Base-by-base conservation (phyloP, 1,139 yeast genomes). In the Yamadazyma dendronema region DNA sequence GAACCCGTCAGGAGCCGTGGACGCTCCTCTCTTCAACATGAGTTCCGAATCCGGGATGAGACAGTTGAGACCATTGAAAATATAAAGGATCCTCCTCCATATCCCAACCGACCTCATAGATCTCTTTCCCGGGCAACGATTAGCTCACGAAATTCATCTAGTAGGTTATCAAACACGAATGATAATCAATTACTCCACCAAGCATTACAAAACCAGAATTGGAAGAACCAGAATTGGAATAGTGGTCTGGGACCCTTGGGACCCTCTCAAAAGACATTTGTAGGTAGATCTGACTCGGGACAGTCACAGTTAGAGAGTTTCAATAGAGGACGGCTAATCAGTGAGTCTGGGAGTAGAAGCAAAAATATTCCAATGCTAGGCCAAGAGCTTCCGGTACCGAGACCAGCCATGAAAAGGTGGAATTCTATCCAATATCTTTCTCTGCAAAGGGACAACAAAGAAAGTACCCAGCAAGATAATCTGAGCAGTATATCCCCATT, bases 401-500 rank as follows among this genome's bases (percentile, higher is more conserved):
- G 59, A 12, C 61, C 60, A 1, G 39, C 37, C 4, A 35, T 53
- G 31, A 55, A 50, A 36, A 40, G 59, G 28, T 61, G 65, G 65
- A 57, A 52, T 34, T 52, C 60, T 2, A 44, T 49, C 14, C 50
- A 49, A 30, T 46, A 48, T 24, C 35, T 46, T 23, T 30, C 46
- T 8, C 13, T 25, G 23, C 42, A 41, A 12, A 29, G 28, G 13
- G 22, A 22, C 22, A 12, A 13, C 8, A 6, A 14, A 26, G 29
- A 26, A 13, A 13, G 14, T 10, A n/a, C 26, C 12, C 12, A n/a
- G n/a, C n/a, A 26, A 17, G 32, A 33, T 19, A 19, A 19, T 16
- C 36, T 33, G 2, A 37, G 30, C 17, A 55, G 60, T 34, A 38
- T 60, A 1, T 59, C 65, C 2, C 67, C 69, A 2, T 46, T 62